Base-by-base conservation (phyloP, 768 basidiomycete genomes). In the Crucibulum laeve region DNA sequence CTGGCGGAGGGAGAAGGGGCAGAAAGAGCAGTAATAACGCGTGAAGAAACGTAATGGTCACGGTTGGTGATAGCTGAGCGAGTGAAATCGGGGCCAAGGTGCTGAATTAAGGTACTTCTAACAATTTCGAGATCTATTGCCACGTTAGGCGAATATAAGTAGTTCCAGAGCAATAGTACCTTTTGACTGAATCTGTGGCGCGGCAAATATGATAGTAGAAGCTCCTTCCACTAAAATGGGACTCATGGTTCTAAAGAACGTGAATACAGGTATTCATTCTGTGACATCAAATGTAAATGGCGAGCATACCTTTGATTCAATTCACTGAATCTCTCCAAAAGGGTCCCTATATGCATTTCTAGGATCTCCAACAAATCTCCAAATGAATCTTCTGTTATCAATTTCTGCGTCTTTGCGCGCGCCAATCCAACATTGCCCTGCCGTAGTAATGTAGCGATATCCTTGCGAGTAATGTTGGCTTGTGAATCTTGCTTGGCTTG, bases 401-500 rank as follows among this genome's bases (percentile, higher is more conserved):
- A 58, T 53, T 74, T 79, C 57, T 82, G 82, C 1, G 82, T 82
- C 64, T 87, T 88, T n/a, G 76, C 72, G 37, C 86, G 77, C 10
- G 87, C 87, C 23, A 85, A 61, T 13, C 66, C 68, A 41, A 84
- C 63, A 42, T 84, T 77, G 28, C 75, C 74, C 49, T 82, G 77
- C 40, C 76, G 73, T 32, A 90, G 67, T 14, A 83, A 61, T 10
- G 75, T 80, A 4, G 84, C 79, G 45, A 90, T 82, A 57, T 88
- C 85, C 49, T 71, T 72, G 51, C 83, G 73, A 15, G 74, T 77
- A 34, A 86, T 77, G 25, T 71, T 73, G 2, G 71, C 74, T 54
- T 80, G 71, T 4, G 84, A 77, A 50, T 87, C 83, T 46, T 82
- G 77, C 59, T 77, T 79, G 48, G 81, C 79, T 55, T 86, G 84